Percentiles rank a stretch among this genome's conserved stretches.
These are phyloP conservation scores for Starmerella apicola DNA, from an alignment of 805 yeast genomes.

Conservation along the genomic window DNA sequence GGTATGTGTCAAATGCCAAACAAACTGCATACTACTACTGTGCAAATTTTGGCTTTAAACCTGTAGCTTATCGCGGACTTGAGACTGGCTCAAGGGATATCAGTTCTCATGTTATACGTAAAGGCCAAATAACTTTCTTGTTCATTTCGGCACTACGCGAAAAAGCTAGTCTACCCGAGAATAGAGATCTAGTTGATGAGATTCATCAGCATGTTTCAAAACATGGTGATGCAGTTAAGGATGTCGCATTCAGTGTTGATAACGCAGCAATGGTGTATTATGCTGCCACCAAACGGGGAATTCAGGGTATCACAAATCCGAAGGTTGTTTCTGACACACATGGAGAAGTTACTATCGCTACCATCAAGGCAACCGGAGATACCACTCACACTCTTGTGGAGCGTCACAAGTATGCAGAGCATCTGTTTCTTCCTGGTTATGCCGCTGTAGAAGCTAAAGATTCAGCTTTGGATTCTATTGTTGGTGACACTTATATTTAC, in stretches of 20 bases:
- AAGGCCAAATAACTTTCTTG: conserved; percentile 42
- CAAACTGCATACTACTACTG: conserved; percentile 46
- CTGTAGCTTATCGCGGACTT: conserved; percentile 51
- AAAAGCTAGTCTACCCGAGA: conserved; percentile 22
- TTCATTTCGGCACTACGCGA: conserved; percentile 32
- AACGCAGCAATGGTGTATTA: conserved; percentile 36
- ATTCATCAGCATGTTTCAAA: conserved; percentile 36
- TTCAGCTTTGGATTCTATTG: conserved; percentile 18
- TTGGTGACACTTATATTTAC: conserved; percentile 32
- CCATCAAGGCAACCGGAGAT: conserved; percentile 45
- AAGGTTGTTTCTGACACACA: conserved; percentile 29
- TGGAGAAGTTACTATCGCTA: conserved; percentile 46
- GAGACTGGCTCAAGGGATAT: conserved; percentile 51
- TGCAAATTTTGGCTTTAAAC: conserved; percentile 48
- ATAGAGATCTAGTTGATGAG: conserved; percentile 24
- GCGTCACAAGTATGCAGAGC: conserved; percentile 27
- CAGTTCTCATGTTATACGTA: conserved; percentile 48
- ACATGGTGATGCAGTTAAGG: conserved; percentile 78
- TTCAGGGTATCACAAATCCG: conserved; percentile 23
- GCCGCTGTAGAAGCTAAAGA: conserved; percentile 13
- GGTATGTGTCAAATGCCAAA: conserved; percentile 64
- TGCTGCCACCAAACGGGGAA: conserved; percentile 44
- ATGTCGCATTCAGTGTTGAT: conserved; percentile 53
- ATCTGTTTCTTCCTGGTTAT: conserved; percentile 43
- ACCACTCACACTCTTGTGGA: conserved; percentile 59